Base-by-base conservation (phyloP, 1,139 yeast species). In the Pichia inconspicua region DNA sequence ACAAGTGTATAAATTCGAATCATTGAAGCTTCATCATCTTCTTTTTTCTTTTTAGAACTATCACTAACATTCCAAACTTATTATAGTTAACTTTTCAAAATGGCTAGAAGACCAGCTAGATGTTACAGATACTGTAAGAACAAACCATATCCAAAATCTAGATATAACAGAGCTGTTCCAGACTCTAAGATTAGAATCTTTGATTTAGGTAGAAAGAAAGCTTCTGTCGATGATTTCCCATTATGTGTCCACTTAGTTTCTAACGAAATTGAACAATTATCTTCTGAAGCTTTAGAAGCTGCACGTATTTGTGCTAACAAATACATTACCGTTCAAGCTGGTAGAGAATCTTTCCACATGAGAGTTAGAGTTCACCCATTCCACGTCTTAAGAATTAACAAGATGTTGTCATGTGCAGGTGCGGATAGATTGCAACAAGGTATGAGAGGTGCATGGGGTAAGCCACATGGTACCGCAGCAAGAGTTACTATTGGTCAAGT, bases 391-490 rank as follows among this genome's bases (percentile, higher is more conserved):
- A 87, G 98, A 80, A 92, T 92, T 82, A 92, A 92, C 92, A 92
- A 92, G 86, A 92, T 92, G 98, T 88, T 92, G 96, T 92, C 98
- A 70, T 92, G 98, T 82, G 98, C 98, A 79, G 98, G 98, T 86
- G 98, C 98, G 73, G 98, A 92, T 90, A 88, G 98, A 86, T 84
- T 92, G 78, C 98, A 92, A 82, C 97, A 94, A 81, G 98, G 98
- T 88, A 92, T 92, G 98, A 90, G 98, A 87, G 95, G 95, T 83
- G 98, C 98, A 72, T 92, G 97, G 97, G 98, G 98, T 87, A 92
- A 92, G 81, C 98, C 98, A 70, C 96, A 90, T 69, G 98, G 98
- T 81, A 83, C 90, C 71, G 98, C 97, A 67, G 98, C 98, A 69
- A 90, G 98, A 78, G 98, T 92, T 72, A 79, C 79, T 78, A 92